These are phyloP conservation scores for Nicotiana noctiflora DNA, from an alignment of 257 asterid species.

Conservation along the genomic window DNA sequence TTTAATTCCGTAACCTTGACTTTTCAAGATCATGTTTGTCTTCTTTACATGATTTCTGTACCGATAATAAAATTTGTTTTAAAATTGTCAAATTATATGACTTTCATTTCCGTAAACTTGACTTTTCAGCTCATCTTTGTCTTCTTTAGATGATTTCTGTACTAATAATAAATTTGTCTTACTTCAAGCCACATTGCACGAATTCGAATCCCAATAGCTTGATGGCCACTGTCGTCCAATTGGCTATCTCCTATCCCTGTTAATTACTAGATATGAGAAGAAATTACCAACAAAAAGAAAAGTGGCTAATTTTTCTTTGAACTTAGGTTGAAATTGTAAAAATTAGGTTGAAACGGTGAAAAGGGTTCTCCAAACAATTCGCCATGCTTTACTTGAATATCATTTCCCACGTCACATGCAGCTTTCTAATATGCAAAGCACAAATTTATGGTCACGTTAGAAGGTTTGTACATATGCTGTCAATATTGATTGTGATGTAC, in stretches of 20 bases:
- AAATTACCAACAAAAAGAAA: no score
- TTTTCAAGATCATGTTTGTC: neutral
- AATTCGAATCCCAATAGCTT: neutral
- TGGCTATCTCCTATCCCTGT: neutral
- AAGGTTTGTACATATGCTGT: neutral
- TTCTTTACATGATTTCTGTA: neutral
- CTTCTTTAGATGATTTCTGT: neutral
- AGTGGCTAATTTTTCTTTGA: no score
- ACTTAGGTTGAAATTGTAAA: no score
- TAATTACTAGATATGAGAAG: no score
- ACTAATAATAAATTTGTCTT: neutral
- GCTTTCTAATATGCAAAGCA: neutral
- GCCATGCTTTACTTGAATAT: slow-evolving; percentile 9
- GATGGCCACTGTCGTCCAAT: neutral
- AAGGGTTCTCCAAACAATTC: slow-evolving; percentile 15
- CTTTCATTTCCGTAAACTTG: neutral
- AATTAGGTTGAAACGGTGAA: no score
- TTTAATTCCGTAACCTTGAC: neutral
- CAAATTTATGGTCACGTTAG: neutral
- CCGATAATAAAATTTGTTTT: neutral
- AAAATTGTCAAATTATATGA: neutral
- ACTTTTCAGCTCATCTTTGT: neutral
- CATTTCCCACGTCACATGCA: neutral
- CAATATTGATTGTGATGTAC: neutral
- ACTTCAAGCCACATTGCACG: neutral